A percentile compares a stretch with the other conserved stretches of the same genome.
Evolutionary conservation across 805 yeast genomes (phyloP).

Genomic region (Barnettozyma siamensis): DNA sequence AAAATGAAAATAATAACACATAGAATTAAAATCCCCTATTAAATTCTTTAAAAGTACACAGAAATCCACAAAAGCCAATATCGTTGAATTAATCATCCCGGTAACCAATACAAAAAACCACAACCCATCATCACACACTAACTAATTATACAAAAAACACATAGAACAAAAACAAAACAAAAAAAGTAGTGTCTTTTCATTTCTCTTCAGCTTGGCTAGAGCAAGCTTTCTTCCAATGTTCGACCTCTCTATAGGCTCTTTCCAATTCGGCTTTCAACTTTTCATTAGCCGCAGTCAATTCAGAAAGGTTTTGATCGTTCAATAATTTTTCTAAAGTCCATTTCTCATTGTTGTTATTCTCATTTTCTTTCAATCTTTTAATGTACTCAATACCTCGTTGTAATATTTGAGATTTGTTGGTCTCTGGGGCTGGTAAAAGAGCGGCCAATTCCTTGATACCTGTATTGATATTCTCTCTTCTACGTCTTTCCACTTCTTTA

Average conservation of each 20-base stretch:
- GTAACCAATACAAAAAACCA: not conserved
- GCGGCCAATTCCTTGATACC: slow-evolving; percentile 81
- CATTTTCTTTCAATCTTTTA: slow-evolving; percentile 83
- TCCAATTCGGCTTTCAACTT: slow-evolving; percentile 84
- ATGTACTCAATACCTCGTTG: slow-evolving; percentile 88
- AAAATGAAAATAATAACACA: too few relatives aligned
- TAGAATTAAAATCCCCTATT: too few relatives aligned
- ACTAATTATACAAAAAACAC: slow-evolving; percentile 1
- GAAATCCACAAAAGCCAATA: too few relatives aligned
- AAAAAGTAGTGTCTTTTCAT: not conserved
- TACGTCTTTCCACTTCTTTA: slow-evolving; percentile 90
- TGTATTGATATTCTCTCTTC: slow-evolving; percentile 80
- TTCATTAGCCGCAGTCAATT: slow-evolving; percentile 78
- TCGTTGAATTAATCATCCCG: too few relatives aligned
- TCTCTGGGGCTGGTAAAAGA: slow-evolving; percentile 74
- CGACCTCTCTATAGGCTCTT: slow-evolving; percentile 88
- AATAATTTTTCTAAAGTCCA: slow-evolving; percentile 91
- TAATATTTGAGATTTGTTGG: slow-evolving; percentile 86
- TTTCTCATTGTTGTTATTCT: slow-evolving; percentile 83
- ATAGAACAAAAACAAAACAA: not conserved
- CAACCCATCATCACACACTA: not conserved
- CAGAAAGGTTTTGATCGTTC: slow-evolving; percentile 87
- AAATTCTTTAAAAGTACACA: too few relatives aligned
- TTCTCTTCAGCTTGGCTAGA: slow-evolving; percentile 1
- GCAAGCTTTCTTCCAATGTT: slow-evolving; percentile 59